Conservation (phyloP, 164 flowering plant species). For the Amborella trichopoda region DNA sequence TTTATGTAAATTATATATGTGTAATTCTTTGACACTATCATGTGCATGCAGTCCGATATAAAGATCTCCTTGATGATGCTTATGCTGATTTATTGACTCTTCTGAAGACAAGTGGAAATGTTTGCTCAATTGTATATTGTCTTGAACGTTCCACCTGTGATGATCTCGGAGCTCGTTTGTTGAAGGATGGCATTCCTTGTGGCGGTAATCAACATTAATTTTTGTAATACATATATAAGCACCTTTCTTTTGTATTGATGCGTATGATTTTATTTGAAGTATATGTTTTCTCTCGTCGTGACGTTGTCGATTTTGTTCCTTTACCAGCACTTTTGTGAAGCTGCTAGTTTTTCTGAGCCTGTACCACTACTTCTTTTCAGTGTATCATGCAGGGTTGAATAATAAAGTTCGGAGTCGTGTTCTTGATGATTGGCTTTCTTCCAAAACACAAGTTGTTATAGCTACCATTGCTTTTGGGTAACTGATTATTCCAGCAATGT, state of each 20-base stretch:
- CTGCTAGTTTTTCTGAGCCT: too few species aligned
- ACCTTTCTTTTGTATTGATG: neutral
- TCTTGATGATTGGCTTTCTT: slow-evolving; percentile 82
- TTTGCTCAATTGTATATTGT: slow-evolving; percentile 76
- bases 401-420: slow-evolving; percentile 66
- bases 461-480: slow-evolving; percentile 99
- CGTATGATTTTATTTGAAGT: neutral
- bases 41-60: slow-evolving; percentile 64
- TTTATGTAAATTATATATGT: neutral
- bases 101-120: slow-evolving; percentile 53
- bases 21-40: neutral
- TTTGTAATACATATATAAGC: neutral
- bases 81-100: slow-evolving; percentile 51
- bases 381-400: slow-evolving; percentile 93
- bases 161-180: slow-evolving; percentile 57
- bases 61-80: slow-evolving; percentile 71
- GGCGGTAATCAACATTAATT: slow-evolving; percentile 73
- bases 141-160: slow-evolving; percentile 84
- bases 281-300: neutral
- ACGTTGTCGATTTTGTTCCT: neutral
- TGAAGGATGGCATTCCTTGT: slow-evolving; percentile 64
- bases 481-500: too few species aligned
- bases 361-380: too few species aligned
- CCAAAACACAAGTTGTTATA: slow-evolving; percentile 80
- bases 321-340: too few species aligned